Percentiles rank a stretch among this genome's conserved stretches.
These are phyloP conservation scores for Pythium monospermum DNA, from an alignment of 352 stramenopile species.

Conservation along the genomic window DNA sequence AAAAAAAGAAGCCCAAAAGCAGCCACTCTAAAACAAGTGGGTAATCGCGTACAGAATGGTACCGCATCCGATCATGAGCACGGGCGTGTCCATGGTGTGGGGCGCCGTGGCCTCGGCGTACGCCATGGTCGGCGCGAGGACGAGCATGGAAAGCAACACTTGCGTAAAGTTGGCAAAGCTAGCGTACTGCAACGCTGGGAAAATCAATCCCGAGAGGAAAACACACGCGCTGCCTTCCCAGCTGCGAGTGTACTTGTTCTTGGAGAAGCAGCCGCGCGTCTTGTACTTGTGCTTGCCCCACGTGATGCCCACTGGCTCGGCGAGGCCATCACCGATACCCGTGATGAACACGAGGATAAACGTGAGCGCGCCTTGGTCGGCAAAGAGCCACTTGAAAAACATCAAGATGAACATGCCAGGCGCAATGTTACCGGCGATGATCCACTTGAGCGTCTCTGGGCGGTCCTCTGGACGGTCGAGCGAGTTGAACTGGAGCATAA, in stretches of 20 bases:
- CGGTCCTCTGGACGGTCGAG: conserved; percentile 79
- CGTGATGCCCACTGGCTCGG: conserved; percentile 70
- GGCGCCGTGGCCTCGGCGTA: conserved; percentile 79
- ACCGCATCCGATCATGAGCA: conserved; percentile 78
- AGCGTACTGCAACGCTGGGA: conserved; percentile 69
- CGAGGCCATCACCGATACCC: conserved; percentile 68
- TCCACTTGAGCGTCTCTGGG: conserved; percentile 39
- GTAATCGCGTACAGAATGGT: conserved; percentile 71
- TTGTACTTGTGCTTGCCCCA: conserved; percentile 86
- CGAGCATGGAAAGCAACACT: conserved; percentile 69
- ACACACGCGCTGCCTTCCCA: conserved; percentile 74
- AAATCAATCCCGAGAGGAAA: conserved; percentile 72
- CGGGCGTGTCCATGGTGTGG: conserved; percentile 83
- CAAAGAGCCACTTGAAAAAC: conserved; percentile 85
- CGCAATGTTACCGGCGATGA: conserved; percentile 47
- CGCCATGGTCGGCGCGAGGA: conserved; percentile 74
- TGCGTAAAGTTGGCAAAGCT: conserved; percentile 78
- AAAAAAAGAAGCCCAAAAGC: too few relatives aligned
- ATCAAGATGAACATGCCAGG: conserved; percentile 69
- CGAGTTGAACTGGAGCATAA: conserved; percentile 88
- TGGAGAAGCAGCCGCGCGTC: conserved; percentile 70
- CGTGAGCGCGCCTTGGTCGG: conserved; percentile 27
- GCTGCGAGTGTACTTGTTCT: conserved; percentile 75
- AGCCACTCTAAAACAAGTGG: conserved; percentile 34
- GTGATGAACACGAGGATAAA: conserved; percentile 67